Evolutionary conservation across 371 early-diverging fungal species (phyloP).

Genomic region (Sporodiniella umbellata): DNA sequence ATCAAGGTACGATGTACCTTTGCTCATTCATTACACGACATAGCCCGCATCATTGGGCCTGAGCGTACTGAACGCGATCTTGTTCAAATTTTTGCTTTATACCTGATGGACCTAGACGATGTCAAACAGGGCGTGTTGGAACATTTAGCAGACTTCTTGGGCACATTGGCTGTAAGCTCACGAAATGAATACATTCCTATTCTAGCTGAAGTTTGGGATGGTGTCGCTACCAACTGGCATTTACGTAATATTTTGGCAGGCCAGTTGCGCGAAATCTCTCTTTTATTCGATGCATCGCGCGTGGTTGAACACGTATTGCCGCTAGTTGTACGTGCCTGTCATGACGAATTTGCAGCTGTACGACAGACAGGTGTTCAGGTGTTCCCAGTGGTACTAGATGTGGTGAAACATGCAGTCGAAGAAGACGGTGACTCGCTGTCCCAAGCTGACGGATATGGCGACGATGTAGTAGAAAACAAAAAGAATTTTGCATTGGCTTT

Average conservation of each 20-base stretch:
- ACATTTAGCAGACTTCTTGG: constrained; percentile 56
- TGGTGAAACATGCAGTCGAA: constrained; percentile 46
- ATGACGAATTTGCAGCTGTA: constrained; percentile 56
- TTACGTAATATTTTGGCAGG: constrained; percentile 52
- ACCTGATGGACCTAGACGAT: constrained; percentile 57
- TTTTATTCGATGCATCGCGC: constrained; percentile 49
- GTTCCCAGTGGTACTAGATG: constrained; percentile 47
- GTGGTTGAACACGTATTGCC: constrained; percentile 53
- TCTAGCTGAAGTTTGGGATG: constrained; percentile 54
- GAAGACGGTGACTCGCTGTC: constrained; percentile 44
- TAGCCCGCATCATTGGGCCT: constrained; percentile 57
- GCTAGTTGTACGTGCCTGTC: constrained; percentile 51
- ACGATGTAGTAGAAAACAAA: constrained; percentile 31
- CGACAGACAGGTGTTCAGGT: constrained; percentile 54
- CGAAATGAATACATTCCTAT: constrained; percentile 54
- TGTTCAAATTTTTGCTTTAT: constrained; percentile 57
- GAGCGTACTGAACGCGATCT: constrained; percentile 58
- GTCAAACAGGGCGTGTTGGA: constrained; percentile 61
- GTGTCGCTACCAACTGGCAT: constrained; percentile 58
- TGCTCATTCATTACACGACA: constrained; percentile 60
- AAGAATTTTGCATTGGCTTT: constrained; percentile 38
- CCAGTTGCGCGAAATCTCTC: constrained; percentile 49
- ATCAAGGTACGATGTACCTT: constrained; percentile 59
- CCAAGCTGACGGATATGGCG: constrained; percentile 24
- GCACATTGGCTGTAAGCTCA: constrained; percentile 48